Percentiles rank a stretch among this genome's conserved stretches.
Conservation (phyloP, 2,329 filamentous ascomycete species). For the Thielaviopsis punctulata region DNA sequence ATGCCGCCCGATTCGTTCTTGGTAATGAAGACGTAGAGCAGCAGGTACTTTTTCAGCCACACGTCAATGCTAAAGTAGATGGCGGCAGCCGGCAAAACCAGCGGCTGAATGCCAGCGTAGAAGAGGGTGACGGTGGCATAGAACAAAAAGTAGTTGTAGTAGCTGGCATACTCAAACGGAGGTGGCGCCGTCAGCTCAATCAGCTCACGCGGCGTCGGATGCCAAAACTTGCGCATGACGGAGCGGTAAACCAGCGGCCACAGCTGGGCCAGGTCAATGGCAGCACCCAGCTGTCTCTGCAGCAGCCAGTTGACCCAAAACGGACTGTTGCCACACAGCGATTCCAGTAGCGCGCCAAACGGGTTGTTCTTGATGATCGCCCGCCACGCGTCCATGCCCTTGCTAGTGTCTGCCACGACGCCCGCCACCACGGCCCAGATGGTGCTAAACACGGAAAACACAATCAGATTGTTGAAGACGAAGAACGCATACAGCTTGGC, state of each 20-base stretch:
- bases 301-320: conserved; percentile 93
- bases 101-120: conserved; percentile 70
- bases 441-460: conserved; percentile 83
- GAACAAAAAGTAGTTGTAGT: conserved; percentile 97
- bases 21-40: conserved; percentile 89
- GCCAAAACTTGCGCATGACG: conserved; percentile 67
- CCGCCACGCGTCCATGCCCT: conserved; percentile 46
- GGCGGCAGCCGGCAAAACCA: conserved; percentile 71
- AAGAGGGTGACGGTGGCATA: conserved; percentile 80
- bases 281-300: conserved; percentile 81
- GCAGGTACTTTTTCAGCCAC: conserved; percentile 84
- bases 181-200: conserved; percentile 89
- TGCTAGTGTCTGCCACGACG: conserved; percentile 41
- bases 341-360: conserved; percentile 46
- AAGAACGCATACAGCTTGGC: conserved; percentile 90
- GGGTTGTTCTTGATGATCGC: conserved; percentile 49
- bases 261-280: conserved; percentile 82
- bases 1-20: conserved; percentile 91
- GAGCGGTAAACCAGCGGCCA: conserved; percentile 74
- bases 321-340: conserved; percentile 64
- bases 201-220: conserved; percentile 74
- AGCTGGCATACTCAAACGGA: conserved; percentile 83
- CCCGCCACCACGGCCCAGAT: conserved; percentile 56
- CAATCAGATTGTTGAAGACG: conserved; percentile 87
- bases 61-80: conserved; percentile 80